A percentile compares a stretch with the other conserved stretches of the same genome.
Conservation (phyloP, 345 rosid genomes). For the thale cress (Arabidopsis thaliana) region TAIR10.1 NC_003071.7:1908001-1908500, state of each 20-base stretch:
- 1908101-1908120: not conserved
- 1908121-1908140: not conserved
- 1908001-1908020: not conserved
- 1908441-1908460: not conserved
- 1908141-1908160: no score
- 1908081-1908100: not conserved
- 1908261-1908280: no score
- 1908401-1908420: not conserved
- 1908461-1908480: not conserved
- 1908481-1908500: not conserved
- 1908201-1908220: no score
- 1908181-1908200: no score
- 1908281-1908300: no score
- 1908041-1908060: not conserved
- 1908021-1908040: not conserved
- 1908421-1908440: not conserved
- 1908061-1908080: not conserved
- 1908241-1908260: no score
- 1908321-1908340: no score
- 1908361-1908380: not conserved
- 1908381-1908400: not conserved
- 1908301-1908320: no score
- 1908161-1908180: no score
- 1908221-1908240: no score
- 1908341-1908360: not conserved